Evolutionary conservation across 108 stramenopile species (phyloP).

Genomic region (Phaeodactylum tricornutum): DNA sequence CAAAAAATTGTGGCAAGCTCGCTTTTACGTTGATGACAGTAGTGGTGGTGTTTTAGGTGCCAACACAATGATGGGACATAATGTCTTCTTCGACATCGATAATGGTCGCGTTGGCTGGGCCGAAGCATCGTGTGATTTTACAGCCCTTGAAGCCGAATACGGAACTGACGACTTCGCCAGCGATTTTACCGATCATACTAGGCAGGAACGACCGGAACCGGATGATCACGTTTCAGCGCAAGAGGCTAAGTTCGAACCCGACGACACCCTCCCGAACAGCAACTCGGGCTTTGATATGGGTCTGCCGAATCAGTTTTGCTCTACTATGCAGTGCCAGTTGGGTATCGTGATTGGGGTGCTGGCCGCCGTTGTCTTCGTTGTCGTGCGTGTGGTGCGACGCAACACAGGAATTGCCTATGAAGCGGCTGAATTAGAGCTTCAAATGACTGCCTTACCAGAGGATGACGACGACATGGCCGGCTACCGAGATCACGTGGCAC

Average conservation of each 20-base stretch:
- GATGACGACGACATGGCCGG: neutral
- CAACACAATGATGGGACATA: conserved; percentile 93
- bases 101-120: conserved; percentile 81
- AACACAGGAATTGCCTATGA: neutral
- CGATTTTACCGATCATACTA: too few species aligned
- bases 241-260: too few species aligned
- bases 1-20: conserved; percentile 30
- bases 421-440: neutral
- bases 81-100: conserved; percentile 83
- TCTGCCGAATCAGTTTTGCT: neutral
- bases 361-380: neutral
- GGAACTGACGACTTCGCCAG: too few species aligned
- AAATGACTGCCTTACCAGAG: neutral
- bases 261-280: too few species aligned
- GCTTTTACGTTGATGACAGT: conserved; percentile 76
- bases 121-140: conserved; percentile 77
- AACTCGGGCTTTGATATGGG: too few species aligned
- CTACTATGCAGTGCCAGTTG: neutral
- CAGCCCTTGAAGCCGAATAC: conserved; percentile 2
- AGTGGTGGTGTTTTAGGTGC: conserved; percentile 86
- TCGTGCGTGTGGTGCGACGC: neutral
- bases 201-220: too few species aligned
- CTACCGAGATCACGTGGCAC: conserved; percentile 2
- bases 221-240: too few species aligned
- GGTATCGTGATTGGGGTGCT: neutral